These are phyloP conservation scores for Oenanthe sinensis DNA, from an alignment of 129 eudicot species.

Conservation along the genomic window DNA sequence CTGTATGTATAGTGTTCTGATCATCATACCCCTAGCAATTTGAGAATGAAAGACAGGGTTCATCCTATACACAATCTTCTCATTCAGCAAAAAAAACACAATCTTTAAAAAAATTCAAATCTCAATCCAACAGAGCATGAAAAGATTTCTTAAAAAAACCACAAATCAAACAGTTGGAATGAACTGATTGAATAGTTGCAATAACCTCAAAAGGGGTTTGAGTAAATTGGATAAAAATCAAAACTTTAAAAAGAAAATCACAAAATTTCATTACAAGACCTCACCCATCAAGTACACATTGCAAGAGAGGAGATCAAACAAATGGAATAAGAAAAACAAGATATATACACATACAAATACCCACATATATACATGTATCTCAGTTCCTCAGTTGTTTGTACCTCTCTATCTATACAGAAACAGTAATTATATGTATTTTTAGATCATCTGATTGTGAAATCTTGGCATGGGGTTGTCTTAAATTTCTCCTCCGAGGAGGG, in stretches of 20 bases:
- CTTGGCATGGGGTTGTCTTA: background rate
- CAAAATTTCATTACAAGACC: background rate
- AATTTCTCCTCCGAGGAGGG: conserved; percentile 1
- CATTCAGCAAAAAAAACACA: background rate
- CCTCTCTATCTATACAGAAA: background rate
- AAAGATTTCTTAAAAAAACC: background rate
- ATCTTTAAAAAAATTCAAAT: background rate
- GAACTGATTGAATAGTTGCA: background rate
- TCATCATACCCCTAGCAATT: conserved; percentile 17
- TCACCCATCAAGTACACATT: conserved; percentile 16
- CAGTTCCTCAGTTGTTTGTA: background rate
- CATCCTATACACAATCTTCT: conserved; percentile 7
- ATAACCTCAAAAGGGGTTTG: background rate
- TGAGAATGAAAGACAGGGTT: background rate
- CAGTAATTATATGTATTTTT: background rate
- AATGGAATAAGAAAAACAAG: conserved; percentile 4
- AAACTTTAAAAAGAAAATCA: background rate
- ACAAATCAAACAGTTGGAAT: background rate
- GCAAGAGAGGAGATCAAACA: conserved; percentile 19
- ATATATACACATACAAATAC: background rate
- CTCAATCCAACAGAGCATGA: background rate
- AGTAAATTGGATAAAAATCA: background rate
- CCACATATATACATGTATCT: background rate
- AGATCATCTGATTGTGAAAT: conserved; percentile 2
- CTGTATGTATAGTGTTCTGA: conserved; percentile 5